Conservation (phyloP, 2,329 filamentous ascomycete species). For the Epicoccum sorghinum region DNA sequence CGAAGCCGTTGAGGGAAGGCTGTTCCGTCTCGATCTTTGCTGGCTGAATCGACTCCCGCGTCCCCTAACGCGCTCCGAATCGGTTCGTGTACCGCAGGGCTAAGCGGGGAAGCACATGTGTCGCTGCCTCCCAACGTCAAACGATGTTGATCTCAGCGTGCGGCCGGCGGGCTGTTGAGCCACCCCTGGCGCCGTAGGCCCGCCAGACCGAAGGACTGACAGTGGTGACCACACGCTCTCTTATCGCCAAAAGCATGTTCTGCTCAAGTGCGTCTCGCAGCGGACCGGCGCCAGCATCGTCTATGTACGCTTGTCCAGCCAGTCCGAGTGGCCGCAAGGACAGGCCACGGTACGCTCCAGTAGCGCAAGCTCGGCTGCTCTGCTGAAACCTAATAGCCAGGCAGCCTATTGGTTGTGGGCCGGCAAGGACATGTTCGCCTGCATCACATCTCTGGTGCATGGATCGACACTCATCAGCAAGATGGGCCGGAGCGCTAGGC, state of each 20-base stretch:
- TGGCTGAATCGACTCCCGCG: conserved; percentile 11
- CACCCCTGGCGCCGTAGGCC: conserved; percentile 4
- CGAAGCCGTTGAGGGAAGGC: conserved; percentile 15
- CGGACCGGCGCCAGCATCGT: conserved; percentile 23
- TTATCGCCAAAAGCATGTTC: conserved; percentile 5
- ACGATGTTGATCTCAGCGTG: not conserved
- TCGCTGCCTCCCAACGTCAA: conserved; percentile 9
- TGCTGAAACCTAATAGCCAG: conserved; percentile 41
- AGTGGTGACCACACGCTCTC: not conserved
- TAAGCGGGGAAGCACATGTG: conserved; percentile 19
- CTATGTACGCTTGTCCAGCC: conserved; percentile 16
- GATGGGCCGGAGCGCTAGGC: conserved; percentile 33
- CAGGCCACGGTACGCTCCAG: conserved; percentile 38
- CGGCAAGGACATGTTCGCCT: conserved; percentile 34
- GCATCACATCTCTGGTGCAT: conserved; percentile 38
- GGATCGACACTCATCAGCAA: conserved; percentile 32
- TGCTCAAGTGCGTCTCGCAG: conserved; percentile 12
- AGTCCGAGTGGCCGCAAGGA: conserved; percentile 23
- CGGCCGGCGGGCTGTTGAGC: not conserved
- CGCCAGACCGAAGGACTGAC: conserved; percentile 1
- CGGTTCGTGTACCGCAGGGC: conserved; percentile 34
- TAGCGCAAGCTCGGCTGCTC: conserved; percentile 34
- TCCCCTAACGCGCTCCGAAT: conserved; percentile 29
- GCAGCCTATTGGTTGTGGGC: conserved; percentile 40
- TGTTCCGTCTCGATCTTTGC: conserved; percentile 9